These are phyloP conservation scores for Globisporangium sylvaticum DNA, from an alignment of 352 stramenopile genomes.

Conservation along the genomic window DNA sequence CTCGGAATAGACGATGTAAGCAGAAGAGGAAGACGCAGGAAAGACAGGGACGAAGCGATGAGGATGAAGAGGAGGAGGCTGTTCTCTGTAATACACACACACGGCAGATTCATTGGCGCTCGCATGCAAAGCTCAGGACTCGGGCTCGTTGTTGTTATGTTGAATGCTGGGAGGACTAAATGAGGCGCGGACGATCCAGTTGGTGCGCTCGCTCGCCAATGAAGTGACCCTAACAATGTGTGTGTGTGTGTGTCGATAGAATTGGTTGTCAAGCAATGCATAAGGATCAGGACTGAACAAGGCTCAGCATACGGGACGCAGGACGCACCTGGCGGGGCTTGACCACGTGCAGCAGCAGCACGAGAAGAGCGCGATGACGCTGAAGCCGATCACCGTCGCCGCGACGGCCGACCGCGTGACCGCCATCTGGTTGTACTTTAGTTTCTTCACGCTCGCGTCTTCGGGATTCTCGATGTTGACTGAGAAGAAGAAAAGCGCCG, in stretches of 20 bases:
- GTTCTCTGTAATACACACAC: constrained; percentile 11
- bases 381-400: constrained; percentile 35
- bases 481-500: constrained; percentile 33
- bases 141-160: not conserved
- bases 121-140: not conserved
- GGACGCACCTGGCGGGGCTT: constrained; percentile 27
- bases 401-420: constrained; percentile 31
- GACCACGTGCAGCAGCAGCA: constrained; percentile 32
- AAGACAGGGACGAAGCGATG: not conserved
- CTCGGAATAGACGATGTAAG: constrained; percentile 36
- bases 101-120: not conserved
- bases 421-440: constrained; percentile 35
- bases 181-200: constrained; percentile 16
- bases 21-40: constrained; percentile 3
- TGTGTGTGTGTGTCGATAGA: too few relatives aligned
- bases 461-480: constrained; percentile 24
- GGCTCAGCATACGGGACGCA: not conserved
- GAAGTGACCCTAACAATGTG: constrained; percentile 24
- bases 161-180: not conserved
- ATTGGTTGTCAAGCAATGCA: not conserved
- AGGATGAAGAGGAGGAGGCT: not conserved
- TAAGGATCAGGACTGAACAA: not conserved
- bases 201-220: constrained; percentile 19
- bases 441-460: not conserved
- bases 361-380: constrained; percentile 29